Evolutionary conservation across 2,329 filamentous ascomycete genomes (phyloP).

Genomic region (Magnaporthiopsis rhizophila): DNA sequence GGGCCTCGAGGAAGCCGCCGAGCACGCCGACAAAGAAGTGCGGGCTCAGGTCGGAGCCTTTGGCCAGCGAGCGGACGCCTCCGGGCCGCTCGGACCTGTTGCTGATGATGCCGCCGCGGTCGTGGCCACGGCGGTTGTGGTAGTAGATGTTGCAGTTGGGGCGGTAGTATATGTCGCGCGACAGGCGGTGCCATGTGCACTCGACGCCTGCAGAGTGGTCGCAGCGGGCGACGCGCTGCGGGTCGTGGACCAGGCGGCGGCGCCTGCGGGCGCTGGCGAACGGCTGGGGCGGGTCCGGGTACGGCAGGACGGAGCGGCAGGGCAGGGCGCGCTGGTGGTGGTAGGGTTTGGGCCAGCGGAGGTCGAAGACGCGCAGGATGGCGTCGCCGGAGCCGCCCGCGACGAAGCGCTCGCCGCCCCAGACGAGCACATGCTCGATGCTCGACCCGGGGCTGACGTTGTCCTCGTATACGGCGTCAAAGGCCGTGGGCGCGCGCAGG

Average conservation of each 20-base stretch:
- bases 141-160: conserved; percentile 42
- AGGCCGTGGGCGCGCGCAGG: conserved; percentile 36
- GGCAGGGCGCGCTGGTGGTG: conserved; percentile 39
- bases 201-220: conserved; percentile 20
- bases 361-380: conserved; percentile 44
- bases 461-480: conserved; percentile 44
- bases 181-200: conserved; percentile 42
- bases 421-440: conserved; percentile 39
- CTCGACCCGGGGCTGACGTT: conserved; percentile 39
- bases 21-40: conserved; percentile 43
- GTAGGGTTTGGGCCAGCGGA: conserved; percentile 40
- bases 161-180: conserved; percentile 33
- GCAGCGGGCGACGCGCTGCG: conserved; percentile 22
- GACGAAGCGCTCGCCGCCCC: conserved; percentile 43
- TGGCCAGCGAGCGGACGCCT: conserved; percentile 38
- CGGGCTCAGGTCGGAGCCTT: conserved; percentile 36
- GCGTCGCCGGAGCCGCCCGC: conserved; percentile 36
- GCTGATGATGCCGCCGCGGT: too few species aligned
- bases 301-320: conserved; percentile 31
- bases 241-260: conserved; percentile 10
- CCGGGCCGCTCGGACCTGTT: conserved; percentile 9
- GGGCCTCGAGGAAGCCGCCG: conserved; percentile 37
- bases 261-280: conserved; percentile 16
- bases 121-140: conserved; percentile 20
- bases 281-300: conserved; percentile 24